These are phyloP conservation scores for Aegilops sharonensis DNA, from an alignment of 176 grass and related monocot species.

Conservation along the genomic window DNA sequence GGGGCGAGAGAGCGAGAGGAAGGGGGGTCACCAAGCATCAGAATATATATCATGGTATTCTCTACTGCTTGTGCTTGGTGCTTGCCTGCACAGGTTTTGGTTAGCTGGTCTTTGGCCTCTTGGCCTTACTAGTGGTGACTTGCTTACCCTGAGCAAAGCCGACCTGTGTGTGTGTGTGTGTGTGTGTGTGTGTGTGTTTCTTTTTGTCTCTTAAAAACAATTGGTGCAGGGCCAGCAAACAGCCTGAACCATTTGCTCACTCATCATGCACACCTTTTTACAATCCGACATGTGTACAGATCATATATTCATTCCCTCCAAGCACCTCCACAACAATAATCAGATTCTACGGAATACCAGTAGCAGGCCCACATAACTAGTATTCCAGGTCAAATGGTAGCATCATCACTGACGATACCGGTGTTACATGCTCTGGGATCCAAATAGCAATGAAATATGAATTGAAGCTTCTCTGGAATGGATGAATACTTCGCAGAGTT, in stretches of 20 bases:
- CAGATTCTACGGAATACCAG: constrained; percentile 38
- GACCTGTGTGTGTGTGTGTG: neutral
- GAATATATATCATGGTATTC: constrained; percentile 35
- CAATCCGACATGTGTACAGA: constrained; percentile 23
- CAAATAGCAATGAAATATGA: constrained; percentile 13
- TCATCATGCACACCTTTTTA: constrained; percentile 44
- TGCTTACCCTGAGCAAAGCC: constrained; percentile 7
- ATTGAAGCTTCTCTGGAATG: neutral
- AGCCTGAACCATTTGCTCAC: neutral
- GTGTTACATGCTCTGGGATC: constrained; percentile 12
- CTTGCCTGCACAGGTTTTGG: neutral
- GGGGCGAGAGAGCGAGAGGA: neutral
- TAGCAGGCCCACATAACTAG: constrained; percentile 17
- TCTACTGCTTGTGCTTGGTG: neutral
- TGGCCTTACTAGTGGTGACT: neutral
- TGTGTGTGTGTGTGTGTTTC: neutral
- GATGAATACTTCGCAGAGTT: neutral
- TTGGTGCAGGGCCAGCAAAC: constrained; percentile 1
- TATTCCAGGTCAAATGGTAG: constrained; percentile 27
- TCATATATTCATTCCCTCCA: constrained; percentile 23
- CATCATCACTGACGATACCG: constrained; percentile 7
- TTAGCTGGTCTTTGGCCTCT: neutral
- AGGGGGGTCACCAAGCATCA: constrained; percentile 31
- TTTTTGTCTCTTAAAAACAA: too few relatives aligned
- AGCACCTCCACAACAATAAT: constrained; percentile 23